Base-by-base conservation (phyloP, 208 protist genomes). In the Crithidia brevicula region DNA sequence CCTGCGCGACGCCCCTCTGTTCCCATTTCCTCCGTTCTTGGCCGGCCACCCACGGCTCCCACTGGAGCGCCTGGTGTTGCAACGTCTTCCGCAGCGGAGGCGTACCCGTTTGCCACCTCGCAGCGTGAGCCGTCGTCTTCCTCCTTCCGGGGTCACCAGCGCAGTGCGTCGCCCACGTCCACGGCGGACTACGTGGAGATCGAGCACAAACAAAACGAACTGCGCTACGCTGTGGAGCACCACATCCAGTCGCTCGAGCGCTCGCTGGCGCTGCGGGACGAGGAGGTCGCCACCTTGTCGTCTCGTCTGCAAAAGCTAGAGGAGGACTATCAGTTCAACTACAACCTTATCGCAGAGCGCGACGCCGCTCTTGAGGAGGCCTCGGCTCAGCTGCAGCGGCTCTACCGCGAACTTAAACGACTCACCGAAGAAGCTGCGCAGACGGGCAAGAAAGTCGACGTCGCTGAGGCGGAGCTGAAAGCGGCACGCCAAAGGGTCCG, bases 311-410 rank as follows among this genome's bases (percentile, higher is more conserved):
- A 76, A 3, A 83, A 85, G 62, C 72, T 91, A 25, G 91, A 94
- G 72, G 88, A 96, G 62, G 91, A 96, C 75, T 96, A 96, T 57
- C 83, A 92, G 70, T 96, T 94, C 63, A 96, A 96, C 69, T 96
- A 91, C 74, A 83, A 88, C 43, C 79, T 96, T 33, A 96, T 96
- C 30, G 82, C 65, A 38, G 88, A 96, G 62, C 88, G 91, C 33
- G 91, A 96, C 63, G 85, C 79, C 22, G 88, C 91, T 9, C 58
- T 96, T n/a, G 85, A 92, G 53, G 91, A 93, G 68, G 87, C 88
- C 9, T 67, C 91, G 11, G 68, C 66, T 60, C 85, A 96, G 72
- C 72, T 94, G n/a, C 85, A 92, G 74, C 77, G 81, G 15, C 67
- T 96, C 13, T 92, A 93, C 65, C 76, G 83, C 31, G 87, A 93